Evolutionary conservation across 768 basidiomycete species (phyloP), one percentile per base, ranked within the genome.

Genomic region (Suillus lakei): DNA sequence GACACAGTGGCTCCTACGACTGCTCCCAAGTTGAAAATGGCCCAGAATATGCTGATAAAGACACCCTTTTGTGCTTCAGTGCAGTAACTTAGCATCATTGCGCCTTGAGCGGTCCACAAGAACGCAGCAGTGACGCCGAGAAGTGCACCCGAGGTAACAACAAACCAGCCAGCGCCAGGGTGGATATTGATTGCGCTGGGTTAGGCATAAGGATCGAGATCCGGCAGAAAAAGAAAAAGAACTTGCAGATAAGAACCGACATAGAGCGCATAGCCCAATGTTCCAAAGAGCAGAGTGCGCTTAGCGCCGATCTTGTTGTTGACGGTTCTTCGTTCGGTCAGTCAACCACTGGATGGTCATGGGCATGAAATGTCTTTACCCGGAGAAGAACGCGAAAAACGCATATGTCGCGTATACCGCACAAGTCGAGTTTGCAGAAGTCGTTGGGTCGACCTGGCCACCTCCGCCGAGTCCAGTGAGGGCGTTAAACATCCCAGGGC

Each of bases 61-160:
- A 76, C 79, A 21, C 91, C 91, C 77, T 92, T 93, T 75, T 92
- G 86, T 32, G 76, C 74, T 74, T 93, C 91, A 7, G 90, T 91
- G 0, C 91, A 89, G 76, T 93, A 93, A 4, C 90, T 86, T 72
- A 94, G 75, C 87, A 93, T 93, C 54, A 93, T 77, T 18, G 88
- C 86, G 13, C 91, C 92, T 70, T 92, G 91, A 1, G 91, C 90
- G 0, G 91, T 88, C 92, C 91, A 93, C 7, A 93, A 79, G 50
- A 93, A 76, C 7, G 82, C 84, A 4, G 84, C 91, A 65, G 87
- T 90, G 56, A 92, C 70, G 8, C 92, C 92, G 12, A 92, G 86
- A 64, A 91, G 75, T 50, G 88, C 88, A 9, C 91, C 91, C 7
- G 90, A 84, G 16, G 83, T 85, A 67, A 93, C 85, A 58, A 90